A percentile compares a stretch with the other conserved stretches of the same genome.
Conservation (phyloP, 768 basidiomycete genomes). For the Leccinum subgranulosum region DNA sequence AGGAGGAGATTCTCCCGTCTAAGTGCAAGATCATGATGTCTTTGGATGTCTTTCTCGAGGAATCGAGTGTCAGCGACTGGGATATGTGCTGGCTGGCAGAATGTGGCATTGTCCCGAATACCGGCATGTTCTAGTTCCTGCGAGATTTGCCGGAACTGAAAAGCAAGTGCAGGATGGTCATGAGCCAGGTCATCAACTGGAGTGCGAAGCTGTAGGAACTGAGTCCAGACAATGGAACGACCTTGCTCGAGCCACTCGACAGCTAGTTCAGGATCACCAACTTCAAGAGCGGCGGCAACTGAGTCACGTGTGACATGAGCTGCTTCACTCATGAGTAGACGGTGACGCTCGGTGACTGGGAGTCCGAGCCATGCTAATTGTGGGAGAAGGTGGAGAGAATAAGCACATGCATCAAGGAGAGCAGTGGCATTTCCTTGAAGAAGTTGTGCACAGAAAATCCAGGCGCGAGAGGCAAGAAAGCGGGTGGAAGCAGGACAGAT, state of each 20-base stretch:
- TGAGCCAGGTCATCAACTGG: neutral
- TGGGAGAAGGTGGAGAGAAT: neutral
- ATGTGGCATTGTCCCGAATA: neutral
- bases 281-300: neutral
- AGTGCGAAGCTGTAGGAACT: neutral
- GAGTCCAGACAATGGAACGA: neutral
- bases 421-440: too few species aligned
- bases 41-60: neutral
- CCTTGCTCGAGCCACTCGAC: neutral
- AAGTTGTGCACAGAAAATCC: neutral
- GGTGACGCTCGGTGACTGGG: neutral
- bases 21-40: too few species aligned
- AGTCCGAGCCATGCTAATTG: neutral
- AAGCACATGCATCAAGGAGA: neutral
- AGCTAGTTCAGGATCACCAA: neutral
- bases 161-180: neutral
- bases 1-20: too few species aligned
- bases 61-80: neutral
- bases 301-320: neutral
- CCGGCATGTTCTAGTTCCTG: neutral
- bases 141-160: neutral
- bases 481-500: neutral
- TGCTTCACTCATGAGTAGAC: neutral
- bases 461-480: neutral
- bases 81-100: neutral